Base-by-base conservation (phyloP, 23 red algal genomes). In the Gracilaria gracilis region DNA sequence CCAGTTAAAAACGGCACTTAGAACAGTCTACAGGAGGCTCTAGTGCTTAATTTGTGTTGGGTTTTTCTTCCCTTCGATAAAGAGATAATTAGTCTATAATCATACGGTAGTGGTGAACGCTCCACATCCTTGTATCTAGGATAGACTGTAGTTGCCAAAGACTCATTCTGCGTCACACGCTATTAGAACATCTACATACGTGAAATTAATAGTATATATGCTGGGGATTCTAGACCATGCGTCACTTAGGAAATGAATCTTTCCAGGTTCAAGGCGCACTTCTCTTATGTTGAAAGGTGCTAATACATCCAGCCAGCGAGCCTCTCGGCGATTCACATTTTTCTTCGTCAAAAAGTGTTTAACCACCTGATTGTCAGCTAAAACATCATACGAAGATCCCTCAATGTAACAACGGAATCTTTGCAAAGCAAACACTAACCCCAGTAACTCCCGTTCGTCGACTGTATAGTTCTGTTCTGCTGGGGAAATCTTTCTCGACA, bases 401-500 rank as follows among this genome's bases (percentile, higher is more conserved):
- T 86, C 62, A 5, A 69, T 3, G 50, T 72, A 86, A 27, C 5
- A 72, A 0, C 82, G 61, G 34, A 86, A 72, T 7, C 61, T 19
- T 8, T 50, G 28, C 9, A 86, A 28, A 23, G 64, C 34, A 23
- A 54, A 71, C 16, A 71, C 7, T 13, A 72, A 42, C 0, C 46
- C 82, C 4, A 86, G 46, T 3, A 86, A 35, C 28, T 73, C 82
- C 0, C 82, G 62, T 28, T 86, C 61, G 23, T 72, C 72, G 29
- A 40, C 82, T 8, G 82, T 42, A 0, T 86, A 72, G 39, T 72
- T 67, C 34, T 48, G 34, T 16, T 86, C 82, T 19, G 82, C 23
- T 0, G 5, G 5, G 4, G 14, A 49, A 5, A 86, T 2, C 15
- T 32, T 50, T 4, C 44, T 44, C 5, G 82, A 86, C 17, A 48